These are phyloP conservation scores for Penicillium antarcticum DNA, from an alignment of 495 filamentous ascomycete genomes.

Conservation along the genomic window DNA sequence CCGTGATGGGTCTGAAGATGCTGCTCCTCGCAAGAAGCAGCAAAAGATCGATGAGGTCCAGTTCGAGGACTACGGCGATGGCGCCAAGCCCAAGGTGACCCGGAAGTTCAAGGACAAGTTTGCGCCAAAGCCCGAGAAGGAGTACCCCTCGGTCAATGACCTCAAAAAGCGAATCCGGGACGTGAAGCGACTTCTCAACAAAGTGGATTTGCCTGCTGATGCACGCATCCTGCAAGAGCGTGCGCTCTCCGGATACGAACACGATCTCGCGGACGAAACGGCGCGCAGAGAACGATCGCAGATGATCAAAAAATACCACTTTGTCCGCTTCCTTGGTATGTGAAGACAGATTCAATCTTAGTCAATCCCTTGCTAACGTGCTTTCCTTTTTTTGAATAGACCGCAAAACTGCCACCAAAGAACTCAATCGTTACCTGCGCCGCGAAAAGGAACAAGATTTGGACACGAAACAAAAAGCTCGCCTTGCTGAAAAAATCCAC, in stretches of 20 bases:
- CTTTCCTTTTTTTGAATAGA: slow-evolving; percentile 47
- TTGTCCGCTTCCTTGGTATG: slow-evolving; percentile 83
- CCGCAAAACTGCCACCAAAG: slow-evolving; percentile 75
- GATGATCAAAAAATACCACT: slow-evolving; percentile 88
- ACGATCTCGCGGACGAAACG: slow-evolving; percentile 64
- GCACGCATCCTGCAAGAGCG: slow-evolving; percentile 74
- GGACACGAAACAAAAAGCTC: slow-evolving; percentile 45
- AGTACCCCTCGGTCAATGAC: slow-evolving; percentile 46
- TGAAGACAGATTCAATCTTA: background rate
- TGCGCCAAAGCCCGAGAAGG: slow-evolving; percentile 23
- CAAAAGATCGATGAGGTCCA: slow-evolving; percentile 7
- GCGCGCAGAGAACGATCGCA: slow-evolving; percentile 59
- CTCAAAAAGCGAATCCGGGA: slow-evolving; percentile 53
- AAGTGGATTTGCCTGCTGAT: slow-evolving; percentile 66
- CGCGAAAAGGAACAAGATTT: slow-evolving; percentile 46
- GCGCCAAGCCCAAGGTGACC: slow-evolving; percentile 14
- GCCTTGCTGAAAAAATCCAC: slow-evolving; percentile 58
- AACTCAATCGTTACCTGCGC: slow-evolving; percentile 54
- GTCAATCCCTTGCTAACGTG: background rate
- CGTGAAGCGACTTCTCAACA: slow-evolving; percentile 56
- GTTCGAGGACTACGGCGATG: slow-evolving; percentile 8
- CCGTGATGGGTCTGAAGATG: slow-evolving; percentile 25
- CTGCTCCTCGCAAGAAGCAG: slow-evolving; percentile 23
- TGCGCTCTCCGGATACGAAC: slow-evolving; percentile 70
- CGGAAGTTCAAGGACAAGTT: slow-evolving; percentile 25